These are phyloP conservation scores for Leptosphaerulina australis DNA, from an alignment of 2,329 filamentous ascomycete species.

Conservation along the genomic window DNA sequence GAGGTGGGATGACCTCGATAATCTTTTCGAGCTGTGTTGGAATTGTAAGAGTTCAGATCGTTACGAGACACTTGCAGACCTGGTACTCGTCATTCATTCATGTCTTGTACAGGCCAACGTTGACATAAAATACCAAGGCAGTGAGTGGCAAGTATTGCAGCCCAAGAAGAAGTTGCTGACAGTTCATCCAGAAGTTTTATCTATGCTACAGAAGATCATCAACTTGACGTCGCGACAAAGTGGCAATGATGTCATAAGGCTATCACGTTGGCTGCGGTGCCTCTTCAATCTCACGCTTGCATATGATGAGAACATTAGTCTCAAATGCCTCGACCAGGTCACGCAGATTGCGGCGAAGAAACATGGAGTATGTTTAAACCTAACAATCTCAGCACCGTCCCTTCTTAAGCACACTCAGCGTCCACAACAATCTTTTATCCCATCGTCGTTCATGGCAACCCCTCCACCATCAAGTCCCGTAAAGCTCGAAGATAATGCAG, in stretches of 20 bases:
- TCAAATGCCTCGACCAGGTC: slow-evolving; percentile 69
- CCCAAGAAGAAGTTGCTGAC: not conserved
- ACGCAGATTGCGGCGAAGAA: slow-evolving; percentile 44
- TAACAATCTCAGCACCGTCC: not conserved
- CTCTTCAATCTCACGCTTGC: slow-evolving; percentile 72
- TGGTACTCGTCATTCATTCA: slow-evolving; percentile 53
- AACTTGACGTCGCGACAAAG: slow-evolving; percentile 68
- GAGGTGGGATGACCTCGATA: slow-evolving; percentile 68
- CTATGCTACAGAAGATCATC: slow-evolving; percentile 68
- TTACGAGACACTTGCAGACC: slow-evolving; percentile 56
- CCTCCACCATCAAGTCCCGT: slow-evolving; percentile 22
- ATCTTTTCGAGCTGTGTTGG: slow-evolving; percentile 61
- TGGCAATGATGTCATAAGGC: slow-evolving; percentile 61
- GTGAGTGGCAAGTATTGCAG: slow-evolving; percentile 21
- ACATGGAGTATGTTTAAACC: slow-evolving; percentile 33
- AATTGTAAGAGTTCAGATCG: slow-evolving; percentile 45
- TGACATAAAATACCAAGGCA: slow-evolving; percentile 40
- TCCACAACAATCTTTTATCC: not conserved
- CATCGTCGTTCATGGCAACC: slow-evolving; percentile 8
- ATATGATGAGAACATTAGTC: slow-evolving; percentile 61
- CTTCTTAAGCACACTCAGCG: slow-evolving; percentile 15
- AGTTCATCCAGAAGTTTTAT: slow-evolving; percentile 31
- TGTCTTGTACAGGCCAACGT: slow-evolving; percentile 39
- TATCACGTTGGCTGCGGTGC: slow-evolving; percentile 80
- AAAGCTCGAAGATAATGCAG: slow-evolving; percentile 5